Evolutionary conservation across 1,284 basidiomycete genomes (phyloP).

Genomic region (Puccinia brachypodii): DNA sequence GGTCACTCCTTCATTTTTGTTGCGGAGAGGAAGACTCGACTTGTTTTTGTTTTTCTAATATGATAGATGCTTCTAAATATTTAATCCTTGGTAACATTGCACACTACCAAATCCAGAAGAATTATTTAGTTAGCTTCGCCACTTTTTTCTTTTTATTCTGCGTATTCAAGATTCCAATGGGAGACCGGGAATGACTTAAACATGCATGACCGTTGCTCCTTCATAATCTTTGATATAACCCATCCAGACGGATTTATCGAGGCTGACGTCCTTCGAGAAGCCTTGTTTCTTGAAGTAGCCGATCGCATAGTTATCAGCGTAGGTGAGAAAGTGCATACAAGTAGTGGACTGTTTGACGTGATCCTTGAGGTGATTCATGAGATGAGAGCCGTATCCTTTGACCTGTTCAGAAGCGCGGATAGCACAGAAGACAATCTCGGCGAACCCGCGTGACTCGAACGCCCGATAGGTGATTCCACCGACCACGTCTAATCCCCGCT

Average conservation of each 20-base stretch:
- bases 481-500: constrained; percentile 90
- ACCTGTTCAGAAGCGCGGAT: constrained; percentile 95
- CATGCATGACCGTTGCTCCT: constrained; percentile 98
- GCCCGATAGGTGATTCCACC: constrained; percentile 97
- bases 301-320: constrained; percentile 98
- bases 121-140: background rate
- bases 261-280: constrained; percentile 93
- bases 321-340: constrained; percentile 94
- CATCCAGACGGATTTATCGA: constrained; percentile 88
- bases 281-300: constrained; percentile 99
- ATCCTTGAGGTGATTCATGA: constrained; percentile 99
- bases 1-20: background rate
- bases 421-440: constrained; percentile 99
- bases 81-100: constrained; percentile 87
- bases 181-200: constrained; percentile 48
- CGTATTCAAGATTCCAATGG: background rate
- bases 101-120: constrained; percentile 62
- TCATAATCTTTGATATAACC: constrained; percentile 99
- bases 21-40: constrained; percentile 55
- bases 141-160: background rate
- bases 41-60: constrained; percentile 80
- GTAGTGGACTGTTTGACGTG: constrained; percentile 77
- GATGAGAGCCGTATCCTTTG: constrained; percentile 97
- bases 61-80: constrained; percentile 78
- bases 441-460: constrained; percentile 90